Evolutionary conservation across 352 stramenopile genomes (phyloP).

Genomic region (Phytophthora boehmeriae): DNA sequence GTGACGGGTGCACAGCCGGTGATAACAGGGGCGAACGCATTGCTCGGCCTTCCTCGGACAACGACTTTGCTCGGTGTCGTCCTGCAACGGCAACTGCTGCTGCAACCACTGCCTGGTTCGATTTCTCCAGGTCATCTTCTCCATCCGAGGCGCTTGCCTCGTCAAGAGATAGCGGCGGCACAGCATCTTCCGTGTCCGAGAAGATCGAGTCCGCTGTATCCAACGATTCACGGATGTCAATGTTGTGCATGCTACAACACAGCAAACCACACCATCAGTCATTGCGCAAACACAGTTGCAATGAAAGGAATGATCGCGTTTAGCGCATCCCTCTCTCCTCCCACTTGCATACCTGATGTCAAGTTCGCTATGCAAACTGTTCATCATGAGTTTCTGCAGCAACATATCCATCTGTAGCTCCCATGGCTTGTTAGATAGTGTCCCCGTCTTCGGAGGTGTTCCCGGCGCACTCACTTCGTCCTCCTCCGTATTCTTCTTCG

Average conservation of each 20-base stretch:
- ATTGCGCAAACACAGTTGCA: conserved; percentile 19
- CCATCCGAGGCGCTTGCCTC: conserved; percentile 25
- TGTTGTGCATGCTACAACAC: conserved; percentile 69
- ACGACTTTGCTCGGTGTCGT: conserved; percentile 44
- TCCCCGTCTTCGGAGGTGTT: conserved; percentile 14
- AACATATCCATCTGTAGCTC: conserved; percentile 88
- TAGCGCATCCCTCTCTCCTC: background rate
- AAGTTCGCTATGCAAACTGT: conserved; percentile 71
- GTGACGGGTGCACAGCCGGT: conserved; percentile 23
- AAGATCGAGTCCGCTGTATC: conserved; percentile 38
- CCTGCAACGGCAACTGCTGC: conserved; percentile 48
- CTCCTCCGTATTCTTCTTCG: conserved; percentile 28
- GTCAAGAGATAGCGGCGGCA: conserved; percentile 3
- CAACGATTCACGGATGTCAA: conserved; percentile 65
- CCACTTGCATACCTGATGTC: conserved; percentile 66
- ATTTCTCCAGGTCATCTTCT: conserved; percentile 38
- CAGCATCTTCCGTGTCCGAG: conserved; percentile 39
- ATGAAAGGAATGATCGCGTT: conserved; percentile 4
- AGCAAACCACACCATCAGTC: conserved; percentile 6
- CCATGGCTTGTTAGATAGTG: conserved; percentile 61
- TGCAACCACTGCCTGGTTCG: conserved; percentile 48
- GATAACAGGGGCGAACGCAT: conserved; percentile 22
- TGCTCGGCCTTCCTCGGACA: conserved; percentile 40
- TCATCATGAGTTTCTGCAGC: conserved; percentile 85
- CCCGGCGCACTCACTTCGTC: conserved; percentile 2